Conservation (phyloP, 1,284 basidiomycete genomes). For the Lignosus rhinocerotis region DNA sequence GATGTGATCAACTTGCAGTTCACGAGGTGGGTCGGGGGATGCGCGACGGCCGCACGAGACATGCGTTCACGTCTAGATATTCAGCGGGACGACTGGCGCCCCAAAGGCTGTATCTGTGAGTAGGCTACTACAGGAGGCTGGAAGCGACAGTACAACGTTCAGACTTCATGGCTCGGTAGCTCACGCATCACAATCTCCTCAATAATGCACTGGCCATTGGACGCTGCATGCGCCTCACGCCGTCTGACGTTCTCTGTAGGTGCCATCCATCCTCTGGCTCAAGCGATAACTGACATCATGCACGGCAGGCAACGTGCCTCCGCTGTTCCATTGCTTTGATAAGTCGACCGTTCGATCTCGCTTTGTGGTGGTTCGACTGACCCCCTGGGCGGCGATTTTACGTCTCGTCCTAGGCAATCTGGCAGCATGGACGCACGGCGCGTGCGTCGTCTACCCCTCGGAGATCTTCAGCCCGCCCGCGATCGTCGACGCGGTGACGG, state of each 20-base stretch:
- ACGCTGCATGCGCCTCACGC: constrained; percentile 65
- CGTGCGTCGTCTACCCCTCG: constrained; percentile 76
- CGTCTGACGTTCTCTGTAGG: constrained; percentile 68
- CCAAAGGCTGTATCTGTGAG: constrained; percentile 79
- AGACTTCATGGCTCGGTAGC: constrained; percentile 36
- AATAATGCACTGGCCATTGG: constrained; percentile 79
- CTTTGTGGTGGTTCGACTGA: not conserved
- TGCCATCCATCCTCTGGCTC: constrained; percentile 3
- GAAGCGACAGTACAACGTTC: too few species aligned
- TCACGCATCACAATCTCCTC: constrained; percentile 76
- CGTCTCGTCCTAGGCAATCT: constrained; percentile 82
- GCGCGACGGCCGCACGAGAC: too few species aligned
- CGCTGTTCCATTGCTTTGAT: constrained; percentile 88
- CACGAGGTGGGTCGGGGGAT: constrained; percentile 57
- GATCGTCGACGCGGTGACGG: constrained; percentile 65
- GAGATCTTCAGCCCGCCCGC: constrained; percentile 62
- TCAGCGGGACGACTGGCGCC: constrained; percentile 77
- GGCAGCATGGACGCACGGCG: constrained; percentile 75
- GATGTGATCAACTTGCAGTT: constrained; percentile 84
- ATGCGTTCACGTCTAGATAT: not conserved
- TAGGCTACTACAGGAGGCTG: constrained; percentile 1
- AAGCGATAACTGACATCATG: not conserved
- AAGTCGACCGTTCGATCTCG: constrained; percentile 41
- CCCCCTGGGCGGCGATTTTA: constrained; percentile 28
- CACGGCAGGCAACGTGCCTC: constrained; percentile 71